Percentiles rank a stretch among this genome's conserved stretches.
These are phyloP conservation scores for Mycothermus thermophilus DNA, from an alignment of 495 filamentous ascomycete genomes.

Conservation along the genomic window DNA sequence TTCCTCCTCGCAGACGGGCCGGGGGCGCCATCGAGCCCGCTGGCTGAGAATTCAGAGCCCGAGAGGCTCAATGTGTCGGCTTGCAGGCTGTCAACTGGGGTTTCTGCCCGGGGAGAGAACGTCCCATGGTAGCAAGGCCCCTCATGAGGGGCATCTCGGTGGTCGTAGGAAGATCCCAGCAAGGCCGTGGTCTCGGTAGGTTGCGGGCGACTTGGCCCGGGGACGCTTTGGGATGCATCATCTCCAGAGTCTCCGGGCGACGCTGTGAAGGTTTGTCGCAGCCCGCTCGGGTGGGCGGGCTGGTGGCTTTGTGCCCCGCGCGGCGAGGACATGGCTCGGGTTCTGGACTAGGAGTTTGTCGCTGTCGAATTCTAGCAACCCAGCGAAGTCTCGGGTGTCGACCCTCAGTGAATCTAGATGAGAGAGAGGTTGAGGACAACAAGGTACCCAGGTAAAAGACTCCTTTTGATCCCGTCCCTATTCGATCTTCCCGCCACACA, in stretches of 20 bases:
- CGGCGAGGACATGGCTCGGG: constrained; percentile 8
- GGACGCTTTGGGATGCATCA: background rate
- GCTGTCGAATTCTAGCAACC: too few species aligned
- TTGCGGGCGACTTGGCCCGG: constrained; percentile 15
- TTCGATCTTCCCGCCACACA: too few species aligned
- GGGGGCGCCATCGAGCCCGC: constrained; percentile 9
- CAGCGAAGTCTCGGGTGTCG: too few species aligned
- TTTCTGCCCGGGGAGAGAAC: constrained; percentile 55
- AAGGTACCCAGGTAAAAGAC: too few species aligned
- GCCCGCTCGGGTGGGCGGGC: constrained; percentile 28
- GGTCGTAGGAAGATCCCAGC: constrained; percentile 15
- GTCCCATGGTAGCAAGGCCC: constrained; percentile 60
- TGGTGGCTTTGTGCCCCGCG: constrained; percentile 17
- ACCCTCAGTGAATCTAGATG: too few species aligned
- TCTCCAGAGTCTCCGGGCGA: constrained; percentile 20
- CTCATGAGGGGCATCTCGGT: constrained; percentile 26
- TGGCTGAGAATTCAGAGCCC: constrained; percentile 10
- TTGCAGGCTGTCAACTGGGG: constrained; percentile 31
- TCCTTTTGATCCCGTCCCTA: too few species aligned
- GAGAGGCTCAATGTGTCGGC: constrained; percentile 10
- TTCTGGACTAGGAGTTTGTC: too few species aligned
- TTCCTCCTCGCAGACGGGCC: constrained; percentile 10
- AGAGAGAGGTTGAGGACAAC: too few species aligned
- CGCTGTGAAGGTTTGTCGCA: constrained; percentile 31
- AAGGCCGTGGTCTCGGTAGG: constrained; percentile 32